phyloP scores from a whole-genome alignment of 2,329 filamentous ascomycete genomes.

The Pleoardoris graminearum region DNA sequence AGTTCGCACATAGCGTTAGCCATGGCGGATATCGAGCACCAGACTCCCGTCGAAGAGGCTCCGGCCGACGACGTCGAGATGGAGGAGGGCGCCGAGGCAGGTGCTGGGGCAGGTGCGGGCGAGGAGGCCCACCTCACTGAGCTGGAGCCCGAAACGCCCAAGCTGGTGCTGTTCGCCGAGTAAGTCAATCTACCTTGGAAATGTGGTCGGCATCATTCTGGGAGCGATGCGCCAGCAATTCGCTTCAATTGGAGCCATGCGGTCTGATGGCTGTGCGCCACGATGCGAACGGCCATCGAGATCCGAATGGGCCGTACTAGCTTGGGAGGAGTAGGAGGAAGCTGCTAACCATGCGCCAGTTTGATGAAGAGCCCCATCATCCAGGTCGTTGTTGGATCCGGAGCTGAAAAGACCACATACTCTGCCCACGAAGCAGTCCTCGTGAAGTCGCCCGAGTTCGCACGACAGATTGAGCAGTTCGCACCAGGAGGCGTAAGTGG shows the following conservation, averaged over 20 bases:
- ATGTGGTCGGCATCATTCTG: background rate
- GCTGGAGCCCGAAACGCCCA: constrained; percentile 48
- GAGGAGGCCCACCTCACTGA: constrained; percentile 47
- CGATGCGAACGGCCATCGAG: background rate
- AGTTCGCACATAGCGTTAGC: background rate
- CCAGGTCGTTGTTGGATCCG: constrained; percentile 53
- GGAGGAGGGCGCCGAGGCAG: constrained; percentile 36
- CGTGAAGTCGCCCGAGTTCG: constrained; percentile 73
- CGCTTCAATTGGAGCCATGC: background rate
- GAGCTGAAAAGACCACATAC: constrained; percentile 64
- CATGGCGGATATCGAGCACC: constrained; percentile 38
- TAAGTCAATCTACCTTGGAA: constrained; percentile 28
- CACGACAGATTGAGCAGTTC: constrained; percentile 64
- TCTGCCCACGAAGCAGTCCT: constrained; percentile 81
- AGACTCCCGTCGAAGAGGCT: constrained; percentile 34
- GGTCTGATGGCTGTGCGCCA: background rate
- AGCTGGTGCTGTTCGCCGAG: constrained; percentile 52
- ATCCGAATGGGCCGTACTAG: background rate
- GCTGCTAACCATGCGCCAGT: constrained; percentile 32
- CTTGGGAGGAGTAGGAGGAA: background rate
- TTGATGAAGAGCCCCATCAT: constrained; percentile 55
- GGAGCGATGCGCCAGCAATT: constrained; percentile 2
- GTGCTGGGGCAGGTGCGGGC: constrained; percentile 16
- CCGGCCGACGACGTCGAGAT: constrained; percentile 55
- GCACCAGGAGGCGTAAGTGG: constrained; percentile 63